Evolutionary conservation across 768 basidiomycete species (phyloP).

Genomic region (Chlorophyllum brunneum): DNA sequence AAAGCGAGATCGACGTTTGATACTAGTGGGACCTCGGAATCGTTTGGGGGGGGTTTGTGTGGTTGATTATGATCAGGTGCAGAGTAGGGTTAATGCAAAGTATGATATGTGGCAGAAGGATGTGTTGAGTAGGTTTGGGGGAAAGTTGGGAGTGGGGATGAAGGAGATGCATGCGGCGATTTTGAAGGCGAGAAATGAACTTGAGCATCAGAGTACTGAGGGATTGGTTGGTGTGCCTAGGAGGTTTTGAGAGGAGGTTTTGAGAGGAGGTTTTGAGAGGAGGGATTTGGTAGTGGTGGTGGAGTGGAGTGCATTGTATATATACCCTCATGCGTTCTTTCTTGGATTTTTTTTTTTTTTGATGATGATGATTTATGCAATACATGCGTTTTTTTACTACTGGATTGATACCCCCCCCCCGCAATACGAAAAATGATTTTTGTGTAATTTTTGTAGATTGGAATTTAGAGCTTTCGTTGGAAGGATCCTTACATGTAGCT

Average conservation of each 20-base stretch:
- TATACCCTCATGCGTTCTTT: too few species aligned
- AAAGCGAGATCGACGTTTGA: constrained; percentile 96
- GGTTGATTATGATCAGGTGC: constrained; percentile 97
- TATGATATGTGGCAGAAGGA: constrained; percentile 99
- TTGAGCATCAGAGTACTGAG: constrained; percentile 96
- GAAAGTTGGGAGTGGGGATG: constrained; percentile 92
- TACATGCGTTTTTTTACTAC: too few species aligned
- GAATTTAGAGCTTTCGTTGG: too few species aligned
- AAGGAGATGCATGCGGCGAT: constrained; percentile 96
- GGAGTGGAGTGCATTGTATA: too few species aligned
- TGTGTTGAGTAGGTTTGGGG: constrained; percentile 87
- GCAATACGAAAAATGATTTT: too few species aligned
- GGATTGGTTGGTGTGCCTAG: constrained; percentile 60
- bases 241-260: constrained; percentile 56
- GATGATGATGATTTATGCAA: too few species aligned
- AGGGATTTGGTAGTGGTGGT: too few species aligned
- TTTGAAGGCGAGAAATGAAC: constrained; percentile 88
- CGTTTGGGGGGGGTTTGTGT: constrained; percentile 93
- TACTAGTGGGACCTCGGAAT: constrained; percentile 88
- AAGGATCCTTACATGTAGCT: too few species aligned
- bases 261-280: too few species aligned
- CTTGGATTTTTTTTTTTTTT: too few species aligned
- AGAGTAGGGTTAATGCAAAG: constrained; percentile 95
- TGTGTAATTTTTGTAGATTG: too few species aligned
- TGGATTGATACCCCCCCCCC: too few species aligned